Conservation (phyloP, 2,329 filamentous ascomycete genomes). For the Basipetospora chlamydospora region DNA sequence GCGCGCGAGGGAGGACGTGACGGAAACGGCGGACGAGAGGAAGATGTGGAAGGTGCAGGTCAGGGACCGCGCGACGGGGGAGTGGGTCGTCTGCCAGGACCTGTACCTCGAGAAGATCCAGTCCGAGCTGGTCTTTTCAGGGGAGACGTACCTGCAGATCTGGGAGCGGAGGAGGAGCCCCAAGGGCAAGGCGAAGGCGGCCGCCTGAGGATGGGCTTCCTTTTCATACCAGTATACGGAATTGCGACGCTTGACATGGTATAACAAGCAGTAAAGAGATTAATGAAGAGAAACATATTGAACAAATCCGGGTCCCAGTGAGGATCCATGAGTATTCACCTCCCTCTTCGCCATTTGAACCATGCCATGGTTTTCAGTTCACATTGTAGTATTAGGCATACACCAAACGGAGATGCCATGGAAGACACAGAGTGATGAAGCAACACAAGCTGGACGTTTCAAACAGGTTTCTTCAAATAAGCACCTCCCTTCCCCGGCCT, state of each 20-base stretch:
- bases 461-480: too few relatives aligned
- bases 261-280: not conserved
- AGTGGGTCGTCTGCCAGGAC: constrained; percentile 92
- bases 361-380: too few relatives aligned
- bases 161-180: constrained; percentile 66
- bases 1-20: constrained; percentile 64
- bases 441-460: too few relatives aligned
- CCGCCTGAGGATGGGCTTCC: not conserved
- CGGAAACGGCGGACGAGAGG: constrained; percentile 71
- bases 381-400: too few relatives aligned
- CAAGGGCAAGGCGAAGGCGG: constrained; percentile 24
- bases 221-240: not conserved
- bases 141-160: constrained; percentile 89
- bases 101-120: constrained; percentile 82
- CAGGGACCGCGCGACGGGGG: constrained; percentile 61
- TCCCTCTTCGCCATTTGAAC: too few relatives aligned
- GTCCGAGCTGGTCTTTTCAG: constrained; percentile 78
- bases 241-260: constrained; percentile 1
- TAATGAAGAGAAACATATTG: constrained; percentile 1
- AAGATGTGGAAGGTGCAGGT: constrained; percentile 95
- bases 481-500: too few relatives aligned
- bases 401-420: too few relatives aligned
- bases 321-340: too few relatives aligned
- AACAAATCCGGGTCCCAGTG: not conserved
- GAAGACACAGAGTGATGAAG: too few relatives aligned